phyloP scores from a whole-genome alignment of 768 basidiomycete genomes.

The Boletus pseudopeckii region DNA sequence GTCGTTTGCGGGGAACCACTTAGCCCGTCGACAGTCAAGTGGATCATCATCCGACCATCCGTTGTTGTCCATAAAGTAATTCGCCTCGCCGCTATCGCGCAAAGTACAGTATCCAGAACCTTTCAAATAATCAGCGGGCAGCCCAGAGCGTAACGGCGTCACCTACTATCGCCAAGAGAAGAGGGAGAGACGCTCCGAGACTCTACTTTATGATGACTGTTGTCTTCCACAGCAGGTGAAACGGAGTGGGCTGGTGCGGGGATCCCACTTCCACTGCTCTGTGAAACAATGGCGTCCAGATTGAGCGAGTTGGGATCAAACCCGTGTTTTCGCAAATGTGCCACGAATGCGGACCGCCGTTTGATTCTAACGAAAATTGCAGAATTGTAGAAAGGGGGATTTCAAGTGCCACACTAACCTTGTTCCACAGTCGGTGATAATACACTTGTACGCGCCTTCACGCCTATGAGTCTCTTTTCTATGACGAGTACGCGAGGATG shows the following conservation, averaged over 20 bases:
- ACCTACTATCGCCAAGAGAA: conserved; percentile 15
- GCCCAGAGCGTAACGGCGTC: neutral
- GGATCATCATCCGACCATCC: conserved; percentile 4
- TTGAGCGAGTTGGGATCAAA: conserved; percentile 25
- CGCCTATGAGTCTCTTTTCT: conserved; percentile 54
- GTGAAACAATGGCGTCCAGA: conserved; percentile 23
- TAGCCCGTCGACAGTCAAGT: conserved; percentile 2
- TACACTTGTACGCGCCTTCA: conserved; percentile 44
- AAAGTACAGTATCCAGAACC: conserved; percentile 5
- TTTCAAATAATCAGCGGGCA: conserved; percentile 8
- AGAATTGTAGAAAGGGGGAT: neutral
- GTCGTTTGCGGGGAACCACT: conserved; percentile 3
- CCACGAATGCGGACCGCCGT: conserved; percentile 54
- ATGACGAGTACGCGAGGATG: conserved; percentile 67
- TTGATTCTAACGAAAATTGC: conserved; percentile 47
- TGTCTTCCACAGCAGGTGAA: conserved; percentile 1
- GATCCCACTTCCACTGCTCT: neutral
- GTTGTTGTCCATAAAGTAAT: neutral
- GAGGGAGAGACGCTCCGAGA: conserved; percentile 8
- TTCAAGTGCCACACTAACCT: conserved; percentile 32
- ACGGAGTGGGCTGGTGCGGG: conserved; percentile 15
- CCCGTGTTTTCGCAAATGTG: conserved; percentile 53
- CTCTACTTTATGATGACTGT: neutral
- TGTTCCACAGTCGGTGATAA: conserved; percentile 42
- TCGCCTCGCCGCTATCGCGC: neutral